These are phyloP conservation scores for Eutreptiella sp. DNA, from an alignment of 208 protist species.

Conservation along the genomic window DNA sequence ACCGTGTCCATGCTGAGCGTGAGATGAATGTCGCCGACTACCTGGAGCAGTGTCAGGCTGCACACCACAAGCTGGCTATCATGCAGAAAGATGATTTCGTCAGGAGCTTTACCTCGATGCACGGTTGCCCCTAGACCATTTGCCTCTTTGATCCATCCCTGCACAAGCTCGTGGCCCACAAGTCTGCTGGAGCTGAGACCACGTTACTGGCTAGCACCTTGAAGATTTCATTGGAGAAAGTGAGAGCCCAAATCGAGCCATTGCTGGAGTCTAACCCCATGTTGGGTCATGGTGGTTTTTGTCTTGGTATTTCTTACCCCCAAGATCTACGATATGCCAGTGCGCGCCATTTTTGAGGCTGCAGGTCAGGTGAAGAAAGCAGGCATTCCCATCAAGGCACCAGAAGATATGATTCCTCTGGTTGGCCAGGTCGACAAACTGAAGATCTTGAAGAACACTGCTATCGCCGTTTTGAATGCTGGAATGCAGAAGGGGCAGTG, in stretches of 20 bases:
- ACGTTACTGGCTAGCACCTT: constrained; percentile 65
- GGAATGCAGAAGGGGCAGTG: constrained; percentile 40
- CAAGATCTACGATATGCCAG: constrained; percentile 90
- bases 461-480: constrained; percentile 51
- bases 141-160: constrained; percentile 88
- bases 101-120: constrained; percentile 80
- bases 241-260: constrained; percentile 58
- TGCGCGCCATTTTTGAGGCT: constrained; percentile 83
- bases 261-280: constrained; percentile 89
- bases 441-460: constrained; percentile 55
- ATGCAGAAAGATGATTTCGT: constrained; percentile 79
- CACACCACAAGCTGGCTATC: constrained; percentile 72
- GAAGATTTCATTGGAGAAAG: constrained; percentile 48
- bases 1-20: constrained; percentile 69
- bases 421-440: constrained; percentile 74
- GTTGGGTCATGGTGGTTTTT: constrained; percentile 84
- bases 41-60: constrained; percentile 53
- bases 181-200: no score
- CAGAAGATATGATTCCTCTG: constrained; percentile 88
- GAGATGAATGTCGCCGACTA: constrained; percentile 85
- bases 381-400: constrained; percentile 47
- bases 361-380: constrained; percentile 55
- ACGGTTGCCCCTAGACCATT: constrained; percentile 75
- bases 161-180: constrained; percentile 88
- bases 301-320: constrained; percentile 83